Percentiles rank a stretch among this genome's conserved stretches.
Evolutionary conservation across 768 basidiomycete species (phyloP).

Genomic region (Leccinum variicolor): DNA sequence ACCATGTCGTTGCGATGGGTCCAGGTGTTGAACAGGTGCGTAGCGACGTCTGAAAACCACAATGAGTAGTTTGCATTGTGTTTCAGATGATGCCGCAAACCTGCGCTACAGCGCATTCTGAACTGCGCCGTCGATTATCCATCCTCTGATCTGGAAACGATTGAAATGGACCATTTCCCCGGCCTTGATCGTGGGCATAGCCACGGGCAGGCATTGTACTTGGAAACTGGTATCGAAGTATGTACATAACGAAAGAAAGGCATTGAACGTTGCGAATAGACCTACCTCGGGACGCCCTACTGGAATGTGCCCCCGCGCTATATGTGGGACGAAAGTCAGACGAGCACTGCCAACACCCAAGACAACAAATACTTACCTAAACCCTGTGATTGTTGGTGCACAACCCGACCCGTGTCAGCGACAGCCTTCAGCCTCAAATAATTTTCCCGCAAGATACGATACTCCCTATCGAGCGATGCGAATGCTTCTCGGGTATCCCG

Average conservation of each 20-base stretch:
- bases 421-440: constrained; percentile 16
- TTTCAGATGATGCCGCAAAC: constrained; percentile 11
- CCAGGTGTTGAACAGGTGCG: constrained; percentile 5
- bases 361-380: constrained; percentile 1
- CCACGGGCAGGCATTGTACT: background rate
- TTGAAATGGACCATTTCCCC: constrained; percentile 4
- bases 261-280: background rate
- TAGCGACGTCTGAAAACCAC: constrained; percentile 1
- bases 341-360: background rate
- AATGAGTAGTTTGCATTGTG: background rate
- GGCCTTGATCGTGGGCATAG: constrained; percentile 1
- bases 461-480: constrained; percentile 19
- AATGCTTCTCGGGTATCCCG: constrained; percentile 16
- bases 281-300: constrained; percentile 11
- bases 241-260: background rate
- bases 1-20: constrained; percentile 14
- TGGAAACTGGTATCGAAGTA: background rate
- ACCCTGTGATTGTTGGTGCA: constrained; percentile 10
- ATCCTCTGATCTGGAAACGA: constrained; percentile 4
- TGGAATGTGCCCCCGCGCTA: constrained; percentile 5
- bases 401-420: background rate
- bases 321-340: background rate
- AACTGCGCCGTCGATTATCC: constrained; percentile 11
- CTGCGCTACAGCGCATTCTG: constrained; percentile 15
- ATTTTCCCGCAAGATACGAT: constrained; percentile 19